Percentiles rank a stretch among this genome's conserved stretches.
Conservation (phyloP, 352 stramenopile genomes). For the Globisporangium recalcitrans region DNA sequence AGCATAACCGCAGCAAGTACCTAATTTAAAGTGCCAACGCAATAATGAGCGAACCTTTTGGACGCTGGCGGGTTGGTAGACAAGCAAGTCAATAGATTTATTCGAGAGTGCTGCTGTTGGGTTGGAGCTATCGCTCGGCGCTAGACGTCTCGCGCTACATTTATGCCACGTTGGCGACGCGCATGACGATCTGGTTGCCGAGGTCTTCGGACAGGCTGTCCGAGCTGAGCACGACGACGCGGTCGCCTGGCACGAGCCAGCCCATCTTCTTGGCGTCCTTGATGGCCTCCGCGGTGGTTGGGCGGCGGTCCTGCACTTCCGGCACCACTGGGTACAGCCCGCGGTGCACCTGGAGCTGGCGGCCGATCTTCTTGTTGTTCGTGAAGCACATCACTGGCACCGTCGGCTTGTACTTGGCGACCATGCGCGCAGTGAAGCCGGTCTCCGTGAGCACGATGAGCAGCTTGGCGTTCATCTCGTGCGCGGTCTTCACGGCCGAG, state of each 20-base stretch:
- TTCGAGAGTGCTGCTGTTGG: not conserved
- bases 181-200: constrained; percentile 80
- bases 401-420: constrained; percentile 89
- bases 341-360: constrained; percentile 90
- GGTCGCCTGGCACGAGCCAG: constrained; percentile 84
- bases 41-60: not conserved
- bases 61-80: not conserved
- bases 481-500: constrained; percentile 80
- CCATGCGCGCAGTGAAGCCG: constrained; percentile 74
- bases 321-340: constrained; percentile 70
- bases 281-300: constrained; percentile 84
- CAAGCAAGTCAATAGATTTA: constrained; percentile 10
- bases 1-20: not conserved
- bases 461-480: constrained; percentile 81
- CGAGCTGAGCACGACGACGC: constrained; percentile 84
- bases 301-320: constrained; percentile 46
- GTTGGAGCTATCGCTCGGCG: not conserved
- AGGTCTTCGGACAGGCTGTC: constrained; percentile 78
- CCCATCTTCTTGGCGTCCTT: constrained; percentile 88
- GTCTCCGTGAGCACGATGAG: constrained; percentile 83
- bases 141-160: not conserved
- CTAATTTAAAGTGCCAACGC: not conserved
- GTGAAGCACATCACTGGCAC: constrained; percentile 92
- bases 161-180: constrained; percentile 77
- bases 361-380: constrained; percentile 81